Evolutionary conservation across 108 stramenopile species (phyloP), one percentile per base, ranked within the genome.

Genomic region (Nitzschia palea): DNA sequence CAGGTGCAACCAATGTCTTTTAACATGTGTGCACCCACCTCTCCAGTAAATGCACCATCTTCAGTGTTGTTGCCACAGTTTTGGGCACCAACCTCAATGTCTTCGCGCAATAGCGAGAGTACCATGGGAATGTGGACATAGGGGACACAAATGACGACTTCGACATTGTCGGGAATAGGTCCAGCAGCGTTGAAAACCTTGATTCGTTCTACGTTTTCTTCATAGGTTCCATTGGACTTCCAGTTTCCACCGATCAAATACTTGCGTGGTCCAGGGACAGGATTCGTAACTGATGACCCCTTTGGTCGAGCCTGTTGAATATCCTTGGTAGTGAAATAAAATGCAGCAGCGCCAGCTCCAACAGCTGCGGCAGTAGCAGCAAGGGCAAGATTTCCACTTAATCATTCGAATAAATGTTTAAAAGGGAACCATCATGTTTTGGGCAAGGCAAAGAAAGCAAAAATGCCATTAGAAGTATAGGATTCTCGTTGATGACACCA

Each of bases 21-120:
- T 42, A 96, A 76, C 75, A 89, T 87, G 34, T 67, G 66, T 1
- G 96, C 96, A 47, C 84, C 77, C 60, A 96, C 68, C 81, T 99
- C 98, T 45, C 99, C 99, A 33, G 99, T 99, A 82, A 80, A 97
- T 17, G 99, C 99, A 35, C 99, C 99, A 8, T 73, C 62, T 31
- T 69, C 62, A n/a, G 57, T 52, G 67, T 85, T 84, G 37, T 73
- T 65, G 23, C 84, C 81, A 69, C 86, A 88, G 87, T 95, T 77
- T 79, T 95, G 90, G 29, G 88, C 90, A 34, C 91, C 91, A 55
- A 95, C 84, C 14, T 67, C 83, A 56, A 96, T 89, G 67, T 96
- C 95, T 5, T 79, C 64, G 29, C 94, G 84, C 23, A 98, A 78
- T 3, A 23, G 63, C 34, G 66, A 58, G 8, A 88, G 65, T 55